Evolutionary conservation across 805 yeast species (phyloP).

Genomic region (Wilhelminamyces savonicus): DNA sequence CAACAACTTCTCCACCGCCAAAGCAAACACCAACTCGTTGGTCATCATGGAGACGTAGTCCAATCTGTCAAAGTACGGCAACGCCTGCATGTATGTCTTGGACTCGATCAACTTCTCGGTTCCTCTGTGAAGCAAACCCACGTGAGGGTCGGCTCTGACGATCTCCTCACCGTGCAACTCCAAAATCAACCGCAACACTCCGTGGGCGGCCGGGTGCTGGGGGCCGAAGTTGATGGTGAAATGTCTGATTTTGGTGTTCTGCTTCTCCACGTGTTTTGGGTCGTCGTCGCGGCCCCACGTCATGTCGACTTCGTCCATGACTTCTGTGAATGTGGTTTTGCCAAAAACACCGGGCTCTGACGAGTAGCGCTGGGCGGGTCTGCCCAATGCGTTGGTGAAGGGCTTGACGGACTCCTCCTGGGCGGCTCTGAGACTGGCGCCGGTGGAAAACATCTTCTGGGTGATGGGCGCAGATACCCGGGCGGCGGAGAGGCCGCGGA

Average conservation of each 20-base stretch:
- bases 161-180: conserved; percentile 88
- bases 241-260: conserved; percentile 63
- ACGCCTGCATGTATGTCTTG: conserved; percentile 81
- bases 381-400: conserved; percentile 32
- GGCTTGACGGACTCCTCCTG: conserved; percentile 24
- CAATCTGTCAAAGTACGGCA: conserved; percentile 83
- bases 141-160: conserved; percentile 82
- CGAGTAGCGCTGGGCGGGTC: conserved; percentile 28
- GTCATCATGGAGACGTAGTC: conserved; percentile 89
- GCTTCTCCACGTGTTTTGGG: conserved; percentile 35
- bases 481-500: conserved; percentile 2
- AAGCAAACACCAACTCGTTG: conserved; percentile 76
- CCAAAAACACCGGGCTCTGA: conserved; percentile 24
- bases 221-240: conserved; percentile 90
- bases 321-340: conserved; percentile 39
- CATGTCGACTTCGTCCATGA: conserved; percentile 41
- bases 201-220: conserved; percentile 94
- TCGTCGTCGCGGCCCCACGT: conserved; percentile 38
- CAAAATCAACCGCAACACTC: conserved; percentile 78
- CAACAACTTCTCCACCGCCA: conserved; percentile 79
- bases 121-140: conserved; percentile 82
- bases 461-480: too few relatives aligned
- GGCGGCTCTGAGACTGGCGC: conserved; percentile 12
- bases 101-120: conserved; percentile 84
- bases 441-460: conserved; percentile 14